Base-by-base conservation (phyloP, 2,329 filamentous ascomycete species). In the Annulohypoxylon truncatum region DNA sequence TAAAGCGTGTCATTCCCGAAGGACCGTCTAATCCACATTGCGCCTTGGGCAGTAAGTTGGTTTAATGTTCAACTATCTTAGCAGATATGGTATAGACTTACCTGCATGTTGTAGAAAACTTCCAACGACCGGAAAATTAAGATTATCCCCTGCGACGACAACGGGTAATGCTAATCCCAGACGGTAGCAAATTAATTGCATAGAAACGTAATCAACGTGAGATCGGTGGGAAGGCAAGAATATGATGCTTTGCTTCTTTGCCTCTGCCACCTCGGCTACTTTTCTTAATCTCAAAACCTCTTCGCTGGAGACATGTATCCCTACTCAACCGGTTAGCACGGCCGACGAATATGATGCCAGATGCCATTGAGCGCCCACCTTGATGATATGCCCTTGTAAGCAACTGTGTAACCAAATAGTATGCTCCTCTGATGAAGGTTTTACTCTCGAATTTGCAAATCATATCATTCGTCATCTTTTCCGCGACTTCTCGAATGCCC, bases 371-470 rank as follows among this genome's bases (percentile, higher is more conserved):
- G 40, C 2, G 69, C 71, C 7, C 15, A 76, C 76, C 96, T 82
- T 98, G 95, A 75, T 98, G 94, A 78, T 99, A 99, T 4, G 96
- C 95, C 66, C 96, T 84, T 3, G 95, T 96, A 67, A 98, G 83
- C 48, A 98, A 84, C 79, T 98, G 95, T 1, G 94, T 97, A 50
- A 84, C 85, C 38, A 97, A 77, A 77, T 97, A 99, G 77, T 98
- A 98, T 48, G 96, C 95, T 22, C 93, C 89, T 51, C 96, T 85
- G 72, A 99, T 97, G 76, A 98, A 98, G 1, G 88, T 83, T 77
- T 94, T 96, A 83, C 91, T 96, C 79, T 99, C 96, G 85, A 98
- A 95, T 81, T 99, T 99, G 86, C 95, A 98, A 67, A 99, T 97
- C 96, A 99, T 98, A 68, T 91, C 89, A 76, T 97, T 93, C 22